These are phyloP conservation scores for Arabidopsis hybrid DNA, from an alignment of 441 rosid genomes.

Conservation along the genomic window DNA sequence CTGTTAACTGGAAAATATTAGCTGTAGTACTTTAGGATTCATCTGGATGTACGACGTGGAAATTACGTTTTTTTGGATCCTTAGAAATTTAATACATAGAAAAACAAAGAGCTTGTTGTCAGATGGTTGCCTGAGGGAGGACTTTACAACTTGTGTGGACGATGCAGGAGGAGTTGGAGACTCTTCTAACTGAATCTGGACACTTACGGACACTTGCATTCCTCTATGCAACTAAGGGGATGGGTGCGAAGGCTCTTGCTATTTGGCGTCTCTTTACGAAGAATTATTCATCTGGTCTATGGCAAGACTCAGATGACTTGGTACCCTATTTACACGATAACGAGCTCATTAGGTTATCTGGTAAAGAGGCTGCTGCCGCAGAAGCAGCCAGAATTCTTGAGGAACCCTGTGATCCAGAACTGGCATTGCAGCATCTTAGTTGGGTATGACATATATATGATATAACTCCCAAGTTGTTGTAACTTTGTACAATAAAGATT, in stretches of 20 bases:
- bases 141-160: conserved; percentile 75
- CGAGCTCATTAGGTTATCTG: conserved; percentile 54
- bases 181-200: conserved; percentile 88
- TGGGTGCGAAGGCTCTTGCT: conserved; percentile 91
- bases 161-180: conserved; percentile 99
- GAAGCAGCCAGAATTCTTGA: conserved; percentile 97
- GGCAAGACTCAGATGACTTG: conserved; percentile 71
- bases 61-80: conserved; percentile 51
- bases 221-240: conserved; percentile 90
- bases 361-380: conserved; percentile 79
- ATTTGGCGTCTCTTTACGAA: conserved; percentile 90
- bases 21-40: conserved; percentile 49
- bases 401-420: conserved; percentile 82
- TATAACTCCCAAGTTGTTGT: conserved; percentile 20
- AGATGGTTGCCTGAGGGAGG: conserved; percentile 82
- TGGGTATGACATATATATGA: conserved; percentile 70
- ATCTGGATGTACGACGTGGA: conserved; percentile 45
- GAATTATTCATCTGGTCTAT: conserved; percentile 81
- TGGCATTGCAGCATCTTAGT: conserved; percentile 93
- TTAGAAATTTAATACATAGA: conserved; percentile 69
- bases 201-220: conserved; percentile 93
- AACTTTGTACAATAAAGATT: conserved; percentile 8
- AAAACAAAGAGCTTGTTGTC: conserved; percentile 67
- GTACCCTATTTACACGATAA: conserved; percentile 55
- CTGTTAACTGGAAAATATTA: conserved; percentile 34